Evolutionary conservation across 345 rosid genomes (phyloP), one percentile per base, ranked within the genome.

Genomic region (Brassica cretica): DNA sequence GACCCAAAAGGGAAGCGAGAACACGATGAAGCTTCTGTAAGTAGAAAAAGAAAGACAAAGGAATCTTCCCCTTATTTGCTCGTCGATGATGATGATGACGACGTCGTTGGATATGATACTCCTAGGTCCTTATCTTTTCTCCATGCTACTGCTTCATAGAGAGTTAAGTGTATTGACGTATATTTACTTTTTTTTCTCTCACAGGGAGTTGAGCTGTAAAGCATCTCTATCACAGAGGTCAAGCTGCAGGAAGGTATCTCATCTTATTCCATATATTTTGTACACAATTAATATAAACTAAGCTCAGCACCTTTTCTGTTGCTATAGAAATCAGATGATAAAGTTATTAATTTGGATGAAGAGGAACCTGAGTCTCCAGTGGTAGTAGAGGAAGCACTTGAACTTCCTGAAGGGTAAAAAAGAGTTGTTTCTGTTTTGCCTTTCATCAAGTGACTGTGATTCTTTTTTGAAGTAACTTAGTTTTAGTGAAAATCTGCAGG

Each of bases 261-360:
- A 70, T 75, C 56, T 24, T 70, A 58, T 0, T 19, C 64, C 66
- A 41, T 44, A 5, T 51, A 27, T 7, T 29, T 24, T 55, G 70
- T 68, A 5, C 25, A 39, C 53, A 9, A 49, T 16, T 59, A 46
- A 18, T 32, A 37, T 37, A 11, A 0, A 61, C 18, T 18, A 39
- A 63, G 21, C 39, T 68, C 18, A 39, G 16, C 67, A 18, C 5
- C 18, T 21, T 27, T 70, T 69, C 25, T 79, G 18, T 49, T 69
- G 4, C 29, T 69, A 9, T 41, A 79, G 75, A 71, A 79, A 79
- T 84, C 89, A 90, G 88, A 61, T 32, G 82, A 72, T 75, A 76
- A 85, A 21, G 84, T 94, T 68, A 89, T 89, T 75, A 83, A 89
- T 76, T 82, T 86, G 37, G 96, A 91, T 18, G 97, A 90, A 79